Evolutionary conservation across 2,329 filamentous ascomycete genomes (phyloP).

Genomic region (Penicillium sp.): DNA sequence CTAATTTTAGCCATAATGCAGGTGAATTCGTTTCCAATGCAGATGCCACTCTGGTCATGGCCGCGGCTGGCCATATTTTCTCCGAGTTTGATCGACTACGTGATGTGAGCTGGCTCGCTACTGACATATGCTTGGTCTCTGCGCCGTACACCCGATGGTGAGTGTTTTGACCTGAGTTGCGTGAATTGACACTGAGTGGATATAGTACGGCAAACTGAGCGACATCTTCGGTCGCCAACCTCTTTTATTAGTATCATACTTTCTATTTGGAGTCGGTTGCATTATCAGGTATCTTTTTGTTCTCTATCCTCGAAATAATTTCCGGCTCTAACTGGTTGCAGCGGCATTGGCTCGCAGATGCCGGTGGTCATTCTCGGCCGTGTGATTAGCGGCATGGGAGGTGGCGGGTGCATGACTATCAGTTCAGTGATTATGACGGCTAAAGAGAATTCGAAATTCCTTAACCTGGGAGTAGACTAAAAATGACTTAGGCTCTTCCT

Average conservation of each 20-base stretch:
- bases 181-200: constrained; percentile 18
- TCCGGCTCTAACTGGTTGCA: constrained; percentile 16
- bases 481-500: constrained; percentile 36
- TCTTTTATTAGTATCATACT: constrained; percentile 57
- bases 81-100: constrained; percentile 65
- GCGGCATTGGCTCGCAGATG: constrained; percentile 47
- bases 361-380: constrained; percentile 50
- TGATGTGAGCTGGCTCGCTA: constrained; percentile 65
- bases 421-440: constrained; percentile 56
- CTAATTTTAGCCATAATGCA: constrained; percentile 21
- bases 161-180: constrained; percentile 21
- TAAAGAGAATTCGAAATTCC: constrained; percentile 5
- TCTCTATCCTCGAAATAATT: background rate
- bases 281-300: constrained; percentile 39
- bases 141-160: constrained; percentile 61
- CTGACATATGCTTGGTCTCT: constrained; percentile 59
- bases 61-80: constrained; percentile 67
- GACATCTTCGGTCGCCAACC: constrained; percentile 63
- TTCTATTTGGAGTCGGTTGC: constrained; percentile 57
- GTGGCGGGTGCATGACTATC: constrained; percentile 52
- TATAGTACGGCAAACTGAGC: constrained; percentile 61
- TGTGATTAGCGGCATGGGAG: constrained; percentile 51
- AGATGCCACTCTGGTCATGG: constrained; percentile 69
- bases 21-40: constrained; percentile 70
- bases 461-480: too few relatives aligned